Evolutionary conservation across 306 rosid species (phyloP).

Genomic region (Crataegus laevigata): DNA sequence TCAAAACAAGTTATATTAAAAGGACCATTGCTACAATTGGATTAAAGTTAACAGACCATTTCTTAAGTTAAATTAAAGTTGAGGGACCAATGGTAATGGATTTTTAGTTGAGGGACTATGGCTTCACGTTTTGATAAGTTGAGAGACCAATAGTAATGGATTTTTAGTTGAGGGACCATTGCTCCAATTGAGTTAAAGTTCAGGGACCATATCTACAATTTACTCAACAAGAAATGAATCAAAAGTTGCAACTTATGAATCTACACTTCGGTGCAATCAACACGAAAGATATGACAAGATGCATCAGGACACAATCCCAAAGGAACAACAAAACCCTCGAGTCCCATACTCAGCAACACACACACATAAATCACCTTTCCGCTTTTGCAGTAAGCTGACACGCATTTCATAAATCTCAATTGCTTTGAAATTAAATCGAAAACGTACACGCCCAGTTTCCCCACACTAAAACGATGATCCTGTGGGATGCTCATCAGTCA

Average conservation of each 20-base stretch:
- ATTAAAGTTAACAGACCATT: too few species aligned
- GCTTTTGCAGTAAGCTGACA: background rate
- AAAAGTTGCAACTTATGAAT: background rate
- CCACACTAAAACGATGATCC: background rate
- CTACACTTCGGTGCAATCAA: background rate
- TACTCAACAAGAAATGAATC: background rate
- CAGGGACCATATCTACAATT: too few species aligned
- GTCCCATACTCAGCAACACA: background rate
- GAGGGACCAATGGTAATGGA: too few species aligned
- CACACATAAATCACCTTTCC: background rate
- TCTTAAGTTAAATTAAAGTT: too few species aligned
- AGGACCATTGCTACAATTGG: too few species aligned
- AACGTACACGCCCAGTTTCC: background rate
- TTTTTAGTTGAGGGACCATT: too few species aligned
- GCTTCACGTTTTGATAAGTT: too few species aligned
- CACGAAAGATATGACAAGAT: background rate
- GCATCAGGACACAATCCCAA: background rate
- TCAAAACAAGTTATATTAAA: too few species aligned
- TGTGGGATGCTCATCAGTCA: background rate
- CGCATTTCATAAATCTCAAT: background rate
- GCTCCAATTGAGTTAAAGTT: too few species aligned
- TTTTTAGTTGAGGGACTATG: too few species aligned
- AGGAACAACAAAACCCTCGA: background rate
- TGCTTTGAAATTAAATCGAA: background rate
- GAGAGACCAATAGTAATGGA: too few species aligned